phyloP scores from a whole-genome alignment of 2,329 filamentous ascomycete genomes.

The Fusarium transvaalense region DNA sequence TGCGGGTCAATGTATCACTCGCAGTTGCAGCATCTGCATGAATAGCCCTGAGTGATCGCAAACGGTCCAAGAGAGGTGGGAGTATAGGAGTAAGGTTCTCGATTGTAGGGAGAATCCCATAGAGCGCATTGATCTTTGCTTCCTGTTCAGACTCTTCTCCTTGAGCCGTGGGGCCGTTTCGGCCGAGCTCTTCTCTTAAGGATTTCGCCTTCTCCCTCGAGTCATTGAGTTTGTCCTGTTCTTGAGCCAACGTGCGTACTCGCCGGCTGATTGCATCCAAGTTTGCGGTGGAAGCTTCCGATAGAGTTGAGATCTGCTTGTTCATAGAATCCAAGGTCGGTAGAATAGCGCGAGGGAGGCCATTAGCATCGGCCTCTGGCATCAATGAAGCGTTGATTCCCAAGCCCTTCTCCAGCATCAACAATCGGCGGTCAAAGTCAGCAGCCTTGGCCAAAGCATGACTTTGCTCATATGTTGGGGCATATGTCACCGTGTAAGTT shows the following conservation, averaged over 20 bases:
- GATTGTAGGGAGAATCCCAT: slow-evolving; percentile 88
- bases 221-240: slow-evolving; percentile 79
- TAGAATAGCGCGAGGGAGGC: slow-evolving; percentile 76
- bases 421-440: slow-evolving; percentile 86
- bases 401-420: slow-evolving; percentile 82
- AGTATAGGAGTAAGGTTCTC: slow-evolving; percentile 87
- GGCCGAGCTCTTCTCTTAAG: slow-evolving; percentile 69
- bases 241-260: slow-evolving; percentile 76
- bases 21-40: slow-evolving; percentile 90
- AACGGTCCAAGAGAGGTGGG: slow-evolving; percentile 84
- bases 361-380: slow-evolving; percentile 70
- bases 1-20: slow-evolving; percentile 78
- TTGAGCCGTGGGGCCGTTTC: slow-evolving; percentile 58
- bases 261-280: slow-evolving; percentile 79
- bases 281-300: slow-evolving; percentile 77
- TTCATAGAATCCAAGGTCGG: slow-evolving; percentile 85
- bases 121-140: slow-evolving; percentile 91
- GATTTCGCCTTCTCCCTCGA: slow-evolving; percentile 71
- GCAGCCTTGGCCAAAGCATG: slow-evolving; percentile 84
- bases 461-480: slow-evolving; percentile 73
- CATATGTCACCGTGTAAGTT: slow-evolving; percentile 75
- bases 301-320: slow-evolving; percentile 81
- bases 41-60: slow-evolving; percentile 85
- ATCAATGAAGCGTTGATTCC: slow-evolving; percentile 80
- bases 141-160: slow-evolving; percentile 75